Conservation (phyloP, 2,329 filamentous ascomycete genomes). For the Diaporthe humulicola region DNA sequence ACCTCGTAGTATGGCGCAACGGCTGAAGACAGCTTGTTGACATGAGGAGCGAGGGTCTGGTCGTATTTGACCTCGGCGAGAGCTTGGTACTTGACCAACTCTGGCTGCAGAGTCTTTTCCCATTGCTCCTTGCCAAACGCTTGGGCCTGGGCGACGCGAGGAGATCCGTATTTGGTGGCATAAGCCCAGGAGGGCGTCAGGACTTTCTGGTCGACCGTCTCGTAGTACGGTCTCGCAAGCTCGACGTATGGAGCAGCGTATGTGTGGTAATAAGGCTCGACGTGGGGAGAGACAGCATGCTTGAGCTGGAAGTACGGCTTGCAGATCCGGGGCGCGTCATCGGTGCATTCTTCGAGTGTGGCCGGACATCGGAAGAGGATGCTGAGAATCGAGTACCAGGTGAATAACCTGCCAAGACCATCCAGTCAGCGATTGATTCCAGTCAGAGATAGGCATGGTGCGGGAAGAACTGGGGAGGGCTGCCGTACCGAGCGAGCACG, state of each 20-base stretch:
- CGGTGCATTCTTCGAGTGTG: constrained; percentile 74
- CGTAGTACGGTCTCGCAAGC: constrained; percentile 80
- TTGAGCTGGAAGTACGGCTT: constrained; percentile 81
- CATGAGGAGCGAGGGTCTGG: constrained; percentile 78
- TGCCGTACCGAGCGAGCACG: constrained; percentile 65
- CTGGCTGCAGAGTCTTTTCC: constrained; percentile 82
- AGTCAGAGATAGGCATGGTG: constrained; percentile 12
- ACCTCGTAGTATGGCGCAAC: constrained; percentile 81
- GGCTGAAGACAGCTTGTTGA: constrained; percentile 70
- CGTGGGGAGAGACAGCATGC: constrained; percentile 75
- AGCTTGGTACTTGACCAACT: constrained; percentile 74
- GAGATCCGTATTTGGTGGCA: constrained; percentile 80
- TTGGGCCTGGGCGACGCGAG: constrained; percentile 76
- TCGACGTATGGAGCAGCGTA: constrained; percentile 90
- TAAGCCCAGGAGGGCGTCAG: constrained; percentile 77
- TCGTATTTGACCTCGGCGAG: constrained; percentile 77
- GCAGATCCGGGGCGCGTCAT: constrained; percentile 82
- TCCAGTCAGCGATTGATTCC: constrained; percentile 33
- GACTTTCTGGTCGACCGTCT: constrained; percentile 71
- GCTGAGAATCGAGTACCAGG: constrained; percentile 89
- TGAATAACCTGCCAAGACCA: constrained; percentile 70
- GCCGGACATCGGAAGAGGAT: constrained; percentile 86
- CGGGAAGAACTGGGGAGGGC: not conserved
- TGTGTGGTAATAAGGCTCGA: constrained; percentile 86
- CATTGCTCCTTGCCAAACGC: constrained; percentile 79